Percentiles rank a stretch among this genome's conserved stretches.
phyloP scores from a whole-genome alignment of 192 early-diverging fungal genomes.

The Mortierella antarctica region DNA sequence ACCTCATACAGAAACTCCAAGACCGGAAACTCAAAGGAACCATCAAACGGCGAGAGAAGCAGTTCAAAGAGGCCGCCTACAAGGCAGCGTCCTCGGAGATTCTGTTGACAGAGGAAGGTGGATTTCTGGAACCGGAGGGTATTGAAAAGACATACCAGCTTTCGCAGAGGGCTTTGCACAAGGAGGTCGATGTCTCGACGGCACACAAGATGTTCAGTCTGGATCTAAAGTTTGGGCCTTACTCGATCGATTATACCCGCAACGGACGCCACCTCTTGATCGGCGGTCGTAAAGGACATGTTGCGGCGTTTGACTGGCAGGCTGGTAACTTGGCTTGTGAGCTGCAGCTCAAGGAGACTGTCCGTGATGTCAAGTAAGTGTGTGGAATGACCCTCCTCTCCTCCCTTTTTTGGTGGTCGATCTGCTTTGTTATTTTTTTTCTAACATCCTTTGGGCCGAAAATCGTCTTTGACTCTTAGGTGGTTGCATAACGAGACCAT shows the following conservation, averaged over 20 bases:
- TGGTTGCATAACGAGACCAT: slow-evolving; percentile 97
- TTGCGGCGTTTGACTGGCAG: slow-evolving; percentile 94
- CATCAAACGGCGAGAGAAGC: slow-evolving; percentile 69
- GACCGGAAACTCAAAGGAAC: slow-evolving; percentile 80
- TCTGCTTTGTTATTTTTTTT: slow-evolving; percentile 1
- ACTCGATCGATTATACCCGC: slow-evolving; percentile 88
- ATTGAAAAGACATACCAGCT: slow-evolving; percentile 92
- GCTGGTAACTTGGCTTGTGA: slow-evolving; percentile 81
- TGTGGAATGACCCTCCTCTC: not conserved
- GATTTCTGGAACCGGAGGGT: slow-evolving; percentile 89
- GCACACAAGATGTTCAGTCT: slow-evolving; percentile 66
- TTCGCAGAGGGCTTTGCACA: slow-evolving; percentile 72
- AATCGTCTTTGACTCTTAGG: slow-evolving; percentile 27
- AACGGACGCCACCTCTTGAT: slow-evolving; percentile 83
- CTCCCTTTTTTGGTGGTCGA: not conserved
- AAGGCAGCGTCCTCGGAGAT: slow-evolving; percentile 83
- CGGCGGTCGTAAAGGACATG: slow-evolving; percentile 85
- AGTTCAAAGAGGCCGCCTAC: slow-evolving; percentile 71
- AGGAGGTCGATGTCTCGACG: slow-evolving; percentile 81
- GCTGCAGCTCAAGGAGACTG: slow-evolving; percentile 87
- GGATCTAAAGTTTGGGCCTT: slow-evolving; percentile 82
- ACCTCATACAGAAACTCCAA: slow-evolving; percentile 57
- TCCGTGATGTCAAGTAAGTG: slow-evolving; percentile 84
- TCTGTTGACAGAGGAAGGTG: slow-evolving; percentile 79
- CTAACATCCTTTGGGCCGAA: not conserved